These are phyloP conservation scores for Tetradesmus obliquus DNA, from an alignment of 139 green algal genomes.

Conservation along the genomic window DNA sequence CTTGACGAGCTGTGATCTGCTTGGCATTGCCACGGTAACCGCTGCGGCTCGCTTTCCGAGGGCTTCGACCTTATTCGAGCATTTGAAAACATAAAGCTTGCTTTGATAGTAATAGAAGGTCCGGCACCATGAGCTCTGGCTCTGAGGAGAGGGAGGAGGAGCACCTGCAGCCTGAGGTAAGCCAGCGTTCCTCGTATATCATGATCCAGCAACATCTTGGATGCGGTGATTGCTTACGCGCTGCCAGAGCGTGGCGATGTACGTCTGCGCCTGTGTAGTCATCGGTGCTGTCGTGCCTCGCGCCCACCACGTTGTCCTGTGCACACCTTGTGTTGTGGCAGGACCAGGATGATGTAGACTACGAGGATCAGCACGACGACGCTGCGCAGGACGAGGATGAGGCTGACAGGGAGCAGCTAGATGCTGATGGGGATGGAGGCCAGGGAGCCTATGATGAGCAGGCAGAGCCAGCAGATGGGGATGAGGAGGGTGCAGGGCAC, in stretches of 20 bases:
- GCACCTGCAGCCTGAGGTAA: not conserved
- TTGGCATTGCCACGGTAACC: not conserved
- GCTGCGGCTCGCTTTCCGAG: not conserved
- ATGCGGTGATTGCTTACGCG: not conserved
- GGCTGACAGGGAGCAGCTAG: not conserved
- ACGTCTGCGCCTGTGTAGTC: not conserved
- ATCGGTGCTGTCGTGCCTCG: not conserved
- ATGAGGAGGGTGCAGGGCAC: not conserved
- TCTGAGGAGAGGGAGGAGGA: not conserved
- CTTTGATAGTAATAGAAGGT: not conserved
- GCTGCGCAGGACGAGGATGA: not conserved
- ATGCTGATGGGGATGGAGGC: conserved; percentile 13
- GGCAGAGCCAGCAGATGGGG: not conserved
- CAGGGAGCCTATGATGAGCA: not conserved
- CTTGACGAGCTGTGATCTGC: not conserved
- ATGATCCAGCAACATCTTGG: not conserved
- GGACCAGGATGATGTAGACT: not conserved
- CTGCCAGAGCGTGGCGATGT: not conserved
- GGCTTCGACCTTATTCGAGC: not conserved
- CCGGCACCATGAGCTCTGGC: not conserved
- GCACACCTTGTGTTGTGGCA: not conserved
- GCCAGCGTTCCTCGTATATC: not conserved
- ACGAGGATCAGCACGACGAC: not conserved
- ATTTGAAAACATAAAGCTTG: not conserved
- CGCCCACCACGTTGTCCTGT: not conserved